phyloP scores from a whole-genome alignment of 1,284 basidiomycete genomes.

The Cryptococcus jaspeensis region DNA sequence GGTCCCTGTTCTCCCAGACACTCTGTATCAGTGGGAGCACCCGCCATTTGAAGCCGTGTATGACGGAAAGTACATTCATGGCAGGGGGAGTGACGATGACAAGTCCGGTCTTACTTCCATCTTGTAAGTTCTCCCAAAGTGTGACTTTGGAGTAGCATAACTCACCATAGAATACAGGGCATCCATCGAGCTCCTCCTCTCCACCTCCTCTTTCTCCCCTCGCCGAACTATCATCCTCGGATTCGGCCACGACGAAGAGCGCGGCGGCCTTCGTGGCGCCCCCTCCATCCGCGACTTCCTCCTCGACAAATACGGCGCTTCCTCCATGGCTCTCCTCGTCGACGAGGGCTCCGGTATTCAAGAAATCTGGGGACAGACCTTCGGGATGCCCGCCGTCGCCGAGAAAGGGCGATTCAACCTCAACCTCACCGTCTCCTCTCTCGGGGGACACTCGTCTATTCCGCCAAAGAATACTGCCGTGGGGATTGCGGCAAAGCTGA shows the following conservation, averaged over 20 bases:
- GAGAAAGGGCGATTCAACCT: conserved; percentile 26
- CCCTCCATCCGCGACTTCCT: conserved; percentile 14
- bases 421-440: conserved; percentile 22
- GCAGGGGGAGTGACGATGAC: conserved; percentile 62
- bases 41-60: conserved; percentile 65
- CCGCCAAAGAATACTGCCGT: conserved; percentile 41
- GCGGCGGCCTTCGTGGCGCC: conserved; percentile 49
- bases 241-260: conserved; percentile 29
- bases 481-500: conserved; percentile 24
- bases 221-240: conserved; percentile 5
- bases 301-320: conserved; percentile 17
- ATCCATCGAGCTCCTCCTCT: conserved; percentile 59
- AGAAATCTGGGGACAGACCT: conserved; percentile 13
- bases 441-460: conserved; percentile 28
- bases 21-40: conserved; percentile 59
- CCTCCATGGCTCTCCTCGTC: conserved; percentile 21
- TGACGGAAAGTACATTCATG: conserved; percentile 63
- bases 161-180: conserved; percentile 44
- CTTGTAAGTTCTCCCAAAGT: conserved; percentile 46
- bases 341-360: conserved; percentile 26
- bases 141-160: background rate
- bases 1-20: conserved; percentile 60
- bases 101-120: conserved; percentile 62
- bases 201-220: conserved; percentile 31
- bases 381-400: conserved; percentile 53